A percentile compares a stretch with the other conserved stretches of the same genome.
Conservation (phyloP, 176 grass and related monocot genomes). For the Juncus inflexus region DNA sequence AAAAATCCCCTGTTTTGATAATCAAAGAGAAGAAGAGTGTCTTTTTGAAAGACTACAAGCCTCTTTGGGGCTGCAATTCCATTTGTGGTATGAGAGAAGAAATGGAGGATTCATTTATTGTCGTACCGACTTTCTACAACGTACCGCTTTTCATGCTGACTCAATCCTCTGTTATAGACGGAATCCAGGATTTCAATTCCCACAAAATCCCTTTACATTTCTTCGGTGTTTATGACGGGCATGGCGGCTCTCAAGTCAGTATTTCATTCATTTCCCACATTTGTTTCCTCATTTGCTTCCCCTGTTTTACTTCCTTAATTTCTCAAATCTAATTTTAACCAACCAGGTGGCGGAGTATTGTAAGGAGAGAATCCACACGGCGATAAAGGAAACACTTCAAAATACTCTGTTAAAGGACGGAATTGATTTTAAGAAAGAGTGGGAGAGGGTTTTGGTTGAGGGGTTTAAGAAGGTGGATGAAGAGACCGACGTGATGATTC, state of each 20-base stretch:
- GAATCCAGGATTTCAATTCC: conserved; percentile 30
- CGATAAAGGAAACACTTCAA: conserved; percentile 17
- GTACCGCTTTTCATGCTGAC: conserved; percentile 59
- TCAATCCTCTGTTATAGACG: conserved; percentile 24
- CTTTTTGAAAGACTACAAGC: conserved; percentile 41
- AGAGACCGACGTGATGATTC: conserved; percentile 31
- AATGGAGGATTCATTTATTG: conserved; percentile 60
- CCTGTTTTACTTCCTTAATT: background rate
- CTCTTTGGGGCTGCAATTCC: conserved; percentile 47
- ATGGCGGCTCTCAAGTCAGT: conserved; percentile 50
- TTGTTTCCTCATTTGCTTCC: no score
- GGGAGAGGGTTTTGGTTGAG: conserved; percentile 47
- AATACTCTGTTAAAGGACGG: conserved; percentile 22
- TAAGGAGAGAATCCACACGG: conserved; percentile 50
- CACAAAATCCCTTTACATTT: conserved; percentile 43
- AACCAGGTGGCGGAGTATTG: conserved; percentile 62
- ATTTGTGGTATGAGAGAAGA: conserved; percentile 30
- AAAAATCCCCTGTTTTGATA: conserved; percentile 1
- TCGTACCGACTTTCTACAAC: conserved; percentile 41
- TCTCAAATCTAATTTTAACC: background rate
- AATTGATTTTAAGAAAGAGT: conserved; percentile 35
- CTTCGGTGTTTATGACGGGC: conserved; percentile 74
- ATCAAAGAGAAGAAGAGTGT: conserved; percentile 32
- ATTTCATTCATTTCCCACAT: background rate
- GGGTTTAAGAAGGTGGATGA: conserved; percentile 58